Evolutionary conservation across 345 rosid genomes (phyloP).

Genomic region (Crucihimalaya himalaica): DNA sequence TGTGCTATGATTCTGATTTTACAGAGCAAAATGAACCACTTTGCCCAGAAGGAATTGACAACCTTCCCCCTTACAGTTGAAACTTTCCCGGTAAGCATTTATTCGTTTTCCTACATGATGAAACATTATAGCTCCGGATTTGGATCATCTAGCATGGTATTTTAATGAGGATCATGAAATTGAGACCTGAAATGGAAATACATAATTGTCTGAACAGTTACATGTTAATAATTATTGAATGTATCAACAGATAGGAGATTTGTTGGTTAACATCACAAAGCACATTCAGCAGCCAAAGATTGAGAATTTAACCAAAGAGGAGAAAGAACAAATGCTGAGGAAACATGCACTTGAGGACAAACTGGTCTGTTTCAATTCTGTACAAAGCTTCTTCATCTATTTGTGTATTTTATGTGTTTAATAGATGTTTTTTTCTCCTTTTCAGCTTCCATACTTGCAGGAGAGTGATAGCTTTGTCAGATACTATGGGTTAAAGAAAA

Average conservation of each 20-base stretch:
- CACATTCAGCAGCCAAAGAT: slow-evolving; percentile 38
- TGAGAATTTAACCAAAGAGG: slow-evolving; percentile 33
- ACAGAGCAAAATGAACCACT: slow-evolving; percentile 42
- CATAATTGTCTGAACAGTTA: not conserved
- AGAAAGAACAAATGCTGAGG: slow-evolving; percentile 28
- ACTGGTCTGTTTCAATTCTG: slow-evolving; percentile 28
- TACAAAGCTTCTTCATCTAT: not conserved
- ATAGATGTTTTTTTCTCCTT: slow-evolving; percentile 19
- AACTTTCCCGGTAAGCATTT: slow-evolving; percentile 37
- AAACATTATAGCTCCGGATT: not conserved
- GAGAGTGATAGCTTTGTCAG: slow-evolving; percentile 39
- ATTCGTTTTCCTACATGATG: not conserved
- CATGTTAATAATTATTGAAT: slow-evolving; percentile 3
- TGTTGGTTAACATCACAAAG: slow-evolving; percentile 42
- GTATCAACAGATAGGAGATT: slow-evolving; percentile 39
- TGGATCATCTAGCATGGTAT: not conserved
- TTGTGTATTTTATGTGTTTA: not conserved
- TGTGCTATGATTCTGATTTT: slow-evolving; percentile 37
- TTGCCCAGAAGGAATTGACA: slow-evolving; percentile 33
- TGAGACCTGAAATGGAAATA: slow-evolving; percentile 10
- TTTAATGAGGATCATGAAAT: not conserved
- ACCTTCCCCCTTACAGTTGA: slow-evolving; percentile 36
- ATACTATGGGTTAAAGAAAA: slow-evolving; percentile 40
- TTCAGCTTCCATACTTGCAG: slow-evolving; percentile 41
- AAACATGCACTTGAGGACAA: slow-evolving; percentile 31